Base-by-base conservation (phyloP, 306 rosid genomes). In the Begonia loranthoides region DNA sequence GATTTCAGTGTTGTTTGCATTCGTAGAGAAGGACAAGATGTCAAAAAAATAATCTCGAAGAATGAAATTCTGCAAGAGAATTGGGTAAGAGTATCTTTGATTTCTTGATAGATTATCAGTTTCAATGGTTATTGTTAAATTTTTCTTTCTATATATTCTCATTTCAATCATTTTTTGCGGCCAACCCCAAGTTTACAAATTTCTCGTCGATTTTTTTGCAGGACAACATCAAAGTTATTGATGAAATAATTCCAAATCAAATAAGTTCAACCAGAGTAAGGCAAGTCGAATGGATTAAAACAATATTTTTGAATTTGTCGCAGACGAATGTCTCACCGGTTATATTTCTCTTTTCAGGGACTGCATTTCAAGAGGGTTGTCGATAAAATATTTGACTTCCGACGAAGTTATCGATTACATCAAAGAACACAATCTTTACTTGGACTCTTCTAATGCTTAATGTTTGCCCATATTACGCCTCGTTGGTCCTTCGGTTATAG, bases 201-300 rank as follows among this genome's bases (percentile, higher is more conserved):
- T n/a, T 43, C 14, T 10, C 4, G 47, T 43, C n/a, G 14, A 43
- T 10, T n/a, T 7, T 17, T 51, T 68, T 52, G 41, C 77, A 89
- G 95, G 80, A 53, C 19, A 77, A 85, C 62, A 82, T 89, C 55
- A 79, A 69, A 76, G 68, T 79, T 14, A 79, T 85, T 57, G 85
- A 84, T 64, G 85, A 89, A 46, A 68, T 82, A 61, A 76, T 82
- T 16, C 87, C 97, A 50, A 89, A 89, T 72, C 90, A 82, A 60
- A 79, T 85, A 56, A 84, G 95, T 54, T 89, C 97, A 59, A 77
- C 97, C 11, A 79, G 83, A 77, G 4, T 84, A 64, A 75, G 96
- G 94, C 83, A 74, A 60, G 15, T 28, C 21, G 28, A 56, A 55
- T 8, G 28, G 19, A 56, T 17, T 11, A 15, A 14, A 22, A 24